Evolutionary conservation across 805 yeast genomes (phyloP).

Genomic region (Metschnikowia lochheadii): DNA sequence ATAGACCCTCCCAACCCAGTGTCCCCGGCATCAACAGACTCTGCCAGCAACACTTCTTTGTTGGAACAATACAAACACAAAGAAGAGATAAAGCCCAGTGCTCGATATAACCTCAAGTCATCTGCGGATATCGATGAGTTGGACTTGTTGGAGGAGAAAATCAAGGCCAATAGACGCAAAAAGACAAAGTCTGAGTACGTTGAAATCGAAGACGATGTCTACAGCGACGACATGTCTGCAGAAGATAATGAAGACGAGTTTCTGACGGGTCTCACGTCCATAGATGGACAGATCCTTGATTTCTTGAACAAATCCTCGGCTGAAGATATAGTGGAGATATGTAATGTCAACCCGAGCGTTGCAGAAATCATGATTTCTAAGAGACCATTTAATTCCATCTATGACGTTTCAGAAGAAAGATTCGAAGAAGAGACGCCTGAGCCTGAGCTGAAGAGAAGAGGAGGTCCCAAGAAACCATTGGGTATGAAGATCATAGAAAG

Average conservation of each 20-base stretch:
- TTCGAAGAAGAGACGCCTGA: slow-evolving; percentile 32
- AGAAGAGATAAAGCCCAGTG: slow-evolving; percentile 9
- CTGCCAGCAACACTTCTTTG: background rate
- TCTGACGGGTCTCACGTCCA: slow-evolving; percentile 38
- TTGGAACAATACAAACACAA: slow-evolving; percentile 1
- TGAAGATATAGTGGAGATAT: slow-evolving; percentile 75
- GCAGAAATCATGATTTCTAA: slow-evolving; percentile 61
- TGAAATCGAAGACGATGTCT: slow-evolving; percentile 41
- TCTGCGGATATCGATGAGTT: slow-evolving; percentile 30
- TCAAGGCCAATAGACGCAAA: slow-evolving; percentile 30
- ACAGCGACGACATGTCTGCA: slow-evolving; percentile 48
- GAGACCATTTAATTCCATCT: slow-evolving; percentile 67
- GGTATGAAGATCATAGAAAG: slow-evolving; percentile 76
- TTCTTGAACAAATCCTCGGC: slow-evolving; percentile 76
- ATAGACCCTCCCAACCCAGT: slow-evolving; percentile 4
- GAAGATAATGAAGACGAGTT: slow-evolving; percentile 34
- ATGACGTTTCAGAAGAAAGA: slow-evolving; percentile 54
- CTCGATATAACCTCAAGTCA: slow-evolving; percentile 4
- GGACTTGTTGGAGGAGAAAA: slow-evolving; percentile 38
- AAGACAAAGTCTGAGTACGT: slow-evolving; percentile 34
- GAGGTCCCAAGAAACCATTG: slow-evolving; percentile 41
- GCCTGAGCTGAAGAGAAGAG: slow-evolving; percentile 31
- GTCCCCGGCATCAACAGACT: background rate
- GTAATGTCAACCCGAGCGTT: slow-evolving; percentile 60
- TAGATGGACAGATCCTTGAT: slow-evolving; percentile 64